Evolutionary conservation across 2,329 filamentous ascomycete species (phyloP), one percentile per base, ranked within the genome.

Genomic region (Colletotrichum sp.): DNA sequence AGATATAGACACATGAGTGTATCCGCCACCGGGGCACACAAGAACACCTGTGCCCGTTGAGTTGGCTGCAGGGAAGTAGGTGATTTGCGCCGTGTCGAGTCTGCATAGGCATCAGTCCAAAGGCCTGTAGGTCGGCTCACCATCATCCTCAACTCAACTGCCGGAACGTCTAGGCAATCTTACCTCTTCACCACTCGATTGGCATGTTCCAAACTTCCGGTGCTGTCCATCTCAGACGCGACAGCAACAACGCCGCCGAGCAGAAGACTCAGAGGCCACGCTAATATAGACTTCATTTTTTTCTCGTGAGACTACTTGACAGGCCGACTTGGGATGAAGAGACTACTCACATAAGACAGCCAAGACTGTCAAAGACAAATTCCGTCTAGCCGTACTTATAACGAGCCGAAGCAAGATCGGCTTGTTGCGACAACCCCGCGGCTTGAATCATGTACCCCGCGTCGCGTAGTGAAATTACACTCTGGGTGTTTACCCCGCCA

Each of bases 1-100:
- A 8, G 57, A 69, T 15, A 78, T 67, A 8, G 78, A 76, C 10
- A 79, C 77, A 16, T 30, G n/a, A 8, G 52, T 55, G 59, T 79
- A 79, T 8, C 71, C 72, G 32, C 78, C 78, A 13, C 78, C 78
- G 10, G 78, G 78, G 28, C 78, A 67, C 5, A 79, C 78, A 62
- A 79, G 78, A 36, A 79, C 68, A 18, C 77, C 78, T 6, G 73
- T 76, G 24, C 74, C 76, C 5, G 68, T 72, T 8, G 72, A 63
- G 39, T 75, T 75, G 8, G 62, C 30, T 12, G 72, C 72, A 4
- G 72, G 72, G 7, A 75, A 75, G 18, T 75, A 72, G 6, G 68
- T 75, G n/a, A 75, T 55, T 34, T 75, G 72, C 24, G 72, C 34
- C 12, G 62, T 64, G 18, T 75, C 26, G 39, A 75, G 63, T 30